Evolutionary conservation across 768 basidiomycete species (phyloP), one percentile per base, ranked within the genome.

Genomic region (Amanita pseudoporphyria): DNA sequence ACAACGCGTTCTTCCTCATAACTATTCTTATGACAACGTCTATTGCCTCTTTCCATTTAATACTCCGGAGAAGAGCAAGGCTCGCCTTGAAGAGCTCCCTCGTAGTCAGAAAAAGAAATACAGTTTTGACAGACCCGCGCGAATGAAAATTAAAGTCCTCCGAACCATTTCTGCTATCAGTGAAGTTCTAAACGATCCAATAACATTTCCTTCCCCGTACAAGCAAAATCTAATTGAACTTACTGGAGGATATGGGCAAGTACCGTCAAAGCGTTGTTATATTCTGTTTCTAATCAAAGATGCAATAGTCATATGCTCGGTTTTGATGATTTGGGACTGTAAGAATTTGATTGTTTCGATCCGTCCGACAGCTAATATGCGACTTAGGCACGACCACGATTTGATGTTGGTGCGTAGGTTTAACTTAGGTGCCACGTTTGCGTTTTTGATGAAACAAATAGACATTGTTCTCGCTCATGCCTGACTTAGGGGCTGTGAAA

Each of bases 21-120:
- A 56, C 19, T 64, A 57, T 26, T 46, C 55, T 0, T 59, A 57
- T 47, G 52, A 61, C 49, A 64, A 54, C 45, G 39, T 56, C 12
- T 61, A 60, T 46, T 49, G 49, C 19, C 55, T 62, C 36, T 64
- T 62, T 33, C 59, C 61, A 6, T 53, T 62, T 37, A 50, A 41
- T 3, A 49, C 45, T 22, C 59, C 59, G 6, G 18, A 18, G 2
- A 26, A 38, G 5, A 51, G 46, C 9, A 36, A 38, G 19, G 33
- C 21, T 10, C n/a, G 47, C 13, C 36, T 56, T 35, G 45, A 35
- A 47, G 33, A 9, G 26, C 10, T 19, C 3, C 31, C 35, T 13
- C 3, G n/a, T 36, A 10, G 32, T 19, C 26, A 37, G 35, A 24
- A 9, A 4, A 32, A 7, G 18, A 49, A 21, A n/a, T 18, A 14